A percentile compares a stretch with the other conserved stretches of the same genome.
These are phyloP conservation scores for Penicillium occitanis DNA, from an alignment of 2,329 filamentous ascomycete genomes.

Conservation along the genomic window DNA sequence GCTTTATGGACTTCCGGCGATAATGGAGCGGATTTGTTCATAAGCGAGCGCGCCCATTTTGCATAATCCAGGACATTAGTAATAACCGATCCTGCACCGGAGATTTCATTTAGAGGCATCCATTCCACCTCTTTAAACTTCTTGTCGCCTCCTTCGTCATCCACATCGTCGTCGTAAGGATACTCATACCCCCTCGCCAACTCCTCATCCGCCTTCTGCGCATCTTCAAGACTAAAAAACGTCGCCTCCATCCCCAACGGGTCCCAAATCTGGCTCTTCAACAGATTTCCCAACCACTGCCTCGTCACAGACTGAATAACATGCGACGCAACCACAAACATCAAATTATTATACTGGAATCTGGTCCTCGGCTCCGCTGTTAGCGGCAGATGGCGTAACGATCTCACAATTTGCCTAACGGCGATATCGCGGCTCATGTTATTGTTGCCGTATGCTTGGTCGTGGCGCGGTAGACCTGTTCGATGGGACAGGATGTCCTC, in stretches of 20 bases:
- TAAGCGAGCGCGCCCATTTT: slow-evolving; percentile 53
- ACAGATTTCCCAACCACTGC: slow-evolving; percentile 31
- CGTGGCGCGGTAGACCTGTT: slow-evolving; percentile 31
- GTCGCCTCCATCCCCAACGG: slow-evolving; percentile 45
- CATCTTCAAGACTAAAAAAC: slow-evolving; percentile 36
- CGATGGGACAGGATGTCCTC: slow-evolving; percentile 36
- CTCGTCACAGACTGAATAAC: slow-evolving; percentile 47
- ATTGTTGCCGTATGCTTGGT: slow-evolving; percentile 22
- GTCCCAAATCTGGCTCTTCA: slow-evolving; percentile 39
- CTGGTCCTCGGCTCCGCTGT: slow-evolving; percentile 42
- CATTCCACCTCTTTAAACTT: slow-evolving; percentile 12
- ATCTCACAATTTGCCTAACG: slow-evolving; percentile 40
- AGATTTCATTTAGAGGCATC: slow-evolving; percentile 15
- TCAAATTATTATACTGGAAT: slow-evolving; percentile 55
- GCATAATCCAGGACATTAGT: slow-evolving; percentile 44
- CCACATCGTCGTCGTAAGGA: background rate
- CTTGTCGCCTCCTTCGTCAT: background rate
- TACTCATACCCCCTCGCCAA: slow-evolving; percentile 31
- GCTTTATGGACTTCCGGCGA: slow-evolving; percentile 14
- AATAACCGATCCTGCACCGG: slow-evolving; percentile 28
- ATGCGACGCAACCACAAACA: slow-evolving; percentile 52
- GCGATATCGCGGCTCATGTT: slow-evolving; percentile 24
- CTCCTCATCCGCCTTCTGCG: slow-evolving; percentile 28
- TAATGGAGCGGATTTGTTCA: slow-evolving; percentile 40
- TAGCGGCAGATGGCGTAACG: slow-evolving; percentile 47